Evolutionary conservation across 345 rosid species (phyloP).

Genomic region (Citrus reticulata): DNA sequence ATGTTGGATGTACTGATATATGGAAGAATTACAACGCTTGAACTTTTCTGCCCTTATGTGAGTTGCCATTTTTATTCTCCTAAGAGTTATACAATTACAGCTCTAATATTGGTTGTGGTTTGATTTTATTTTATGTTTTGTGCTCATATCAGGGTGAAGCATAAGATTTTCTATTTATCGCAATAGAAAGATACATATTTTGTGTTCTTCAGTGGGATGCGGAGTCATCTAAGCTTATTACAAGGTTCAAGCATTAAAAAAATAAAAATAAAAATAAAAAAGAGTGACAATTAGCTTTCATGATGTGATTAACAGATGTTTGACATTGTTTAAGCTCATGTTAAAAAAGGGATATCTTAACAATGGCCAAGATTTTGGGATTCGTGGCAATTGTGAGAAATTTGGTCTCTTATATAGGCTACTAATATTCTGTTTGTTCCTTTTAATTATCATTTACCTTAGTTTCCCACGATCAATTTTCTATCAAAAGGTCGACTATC

Average conservation of each 20-base stretch:
- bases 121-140: not conserved
- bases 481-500: not conserved
- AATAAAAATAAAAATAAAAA: not conserved
- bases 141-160: conserved; percentile 64
- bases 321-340: no score
- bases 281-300: not conserved
- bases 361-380: no score
- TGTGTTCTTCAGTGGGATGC: conserved; percentile 95
- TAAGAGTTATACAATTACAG: not conserved
- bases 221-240: conserved; percentile 68
- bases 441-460: not conserved
- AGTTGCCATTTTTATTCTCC: conserved; percentile 25
- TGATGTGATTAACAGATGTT: not conserved
- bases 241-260: conserved; percentile 41
- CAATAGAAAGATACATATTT: conserved; percentile 80
- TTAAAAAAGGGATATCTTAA: no score
- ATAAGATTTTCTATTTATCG: conserved; percentile 82
- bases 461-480: not conserved
- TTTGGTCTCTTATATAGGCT: not conserved
- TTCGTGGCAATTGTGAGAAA: not conserved
- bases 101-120: not conserved
- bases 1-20: conserved; percentile 86
- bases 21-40: conserved; percentile 86
- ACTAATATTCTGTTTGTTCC: not conserved
- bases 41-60: conserved; percentile 91